Evolutionary conservation across 305 asterid genomes (phyloP), one percentile per base, ranked within the genome.

Genomic region (Rubia balearica): DNA sequence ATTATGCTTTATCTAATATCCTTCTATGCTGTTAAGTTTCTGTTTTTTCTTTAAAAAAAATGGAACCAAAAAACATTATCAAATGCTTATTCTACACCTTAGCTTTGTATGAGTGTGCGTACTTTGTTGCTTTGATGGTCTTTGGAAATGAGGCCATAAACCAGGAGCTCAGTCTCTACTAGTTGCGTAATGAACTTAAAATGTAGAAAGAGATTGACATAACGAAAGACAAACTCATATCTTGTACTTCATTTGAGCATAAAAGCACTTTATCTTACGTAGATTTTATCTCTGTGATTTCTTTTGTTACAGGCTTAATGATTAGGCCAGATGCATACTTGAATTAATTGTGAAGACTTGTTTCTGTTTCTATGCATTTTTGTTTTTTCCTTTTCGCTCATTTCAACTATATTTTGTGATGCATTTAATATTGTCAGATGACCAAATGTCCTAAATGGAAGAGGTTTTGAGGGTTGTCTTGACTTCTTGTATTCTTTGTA

Each of bases 401-500:
- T 21, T 41, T 33, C 22, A 41, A 70, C 30, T 3, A 17, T 24
- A 57, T 65, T 65, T 42, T 61, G 59, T 21, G 9, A 7, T 41
- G 9, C 36, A 43, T 66, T 33, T 43, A 14, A 22, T 43, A 4
- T 66, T 21, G 19, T 27, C 48, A 7, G 24, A 21, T 5, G 70
- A 33, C 57, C 48, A 7, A 19, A 19, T 24, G 11, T 46, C 27
- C 21, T 22, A 14, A 22, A 43, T 36, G 59, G 13, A 11, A 43
- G 5, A 24, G 53, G 45, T 51, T 9, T 51, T 65, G 19, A 45
- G 16, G 69, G 53, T 24, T 33, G 49, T 16, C 41, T 62, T 62
- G 67, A 62, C 22, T 68, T 51, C 65, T 53, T 78, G 57, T 73
- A 14, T 53, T 59, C 42, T 71, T 24, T 49, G 10, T 43, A 21